These are phyloP conservation scores for Xylaria telfairii DNA, from an alignment of 495 filamentous ascomycete species.

Conservation along the genomic window DNA sequence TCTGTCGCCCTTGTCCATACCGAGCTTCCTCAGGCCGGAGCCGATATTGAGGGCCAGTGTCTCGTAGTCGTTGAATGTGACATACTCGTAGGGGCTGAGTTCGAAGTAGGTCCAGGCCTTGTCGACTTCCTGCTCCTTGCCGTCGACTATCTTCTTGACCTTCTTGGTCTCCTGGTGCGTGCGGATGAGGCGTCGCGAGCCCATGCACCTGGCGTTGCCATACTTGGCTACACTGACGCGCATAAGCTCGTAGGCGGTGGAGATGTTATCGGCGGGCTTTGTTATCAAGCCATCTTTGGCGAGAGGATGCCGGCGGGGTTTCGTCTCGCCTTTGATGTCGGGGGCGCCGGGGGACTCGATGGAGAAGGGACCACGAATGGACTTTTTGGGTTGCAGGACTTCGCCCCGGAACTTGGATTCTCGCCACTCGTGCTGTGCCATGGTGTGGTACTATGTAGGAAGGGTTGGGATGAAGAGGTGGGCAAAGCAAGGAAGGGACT, in stretches of 20 bases:
- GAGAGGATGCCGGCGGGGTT: conserved; percentile 79
- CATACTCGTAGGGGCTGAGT: conserved; percentile 84
- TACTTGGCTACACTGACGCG: conserved; percentile 77
- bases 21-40: conserved; percentile 78
- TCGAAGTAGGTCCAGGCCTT: conserved; percentile 98
- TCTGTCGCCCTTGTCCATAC: conserved; percentile 72
- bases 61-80: conserved; percentile 89
- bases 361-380: conserved; percentile 70
- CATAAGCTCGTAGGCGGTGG: conserved; percentile 88
- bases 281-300: conserved; percentile 72
- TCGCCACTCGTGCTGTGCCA: conserved; percentile 38
- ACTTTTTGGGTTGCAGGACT: conserved; percentile 62
- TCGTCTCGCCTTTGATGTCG: conserved; percentile 84
- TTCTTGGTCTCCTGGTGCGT: conserved; percentile 93
- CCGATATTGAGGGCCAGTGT: conserved; percentile 74
- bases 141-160: conserved; percentile 95
- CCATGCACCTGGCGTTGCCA: conserved; percentile 88
- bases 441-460: conserved; percentile 9
- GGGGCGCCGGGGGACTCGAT: conserved; percentile 77
- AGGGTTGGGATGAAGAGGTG: not conserved
- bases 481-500: not conserved
- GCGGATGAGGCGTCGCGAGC: conserved; percentile 78
- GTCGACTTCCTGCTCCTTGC: conserved; percentile 84
- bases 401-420: conserved; percentile 56
- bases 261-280: conserved; percentile 71